Evolutionary conservation across 345 rosid species (phyloP), one percentile per base, ranked within the genome.

Genomic region (Cardamine occulta): DNA sequence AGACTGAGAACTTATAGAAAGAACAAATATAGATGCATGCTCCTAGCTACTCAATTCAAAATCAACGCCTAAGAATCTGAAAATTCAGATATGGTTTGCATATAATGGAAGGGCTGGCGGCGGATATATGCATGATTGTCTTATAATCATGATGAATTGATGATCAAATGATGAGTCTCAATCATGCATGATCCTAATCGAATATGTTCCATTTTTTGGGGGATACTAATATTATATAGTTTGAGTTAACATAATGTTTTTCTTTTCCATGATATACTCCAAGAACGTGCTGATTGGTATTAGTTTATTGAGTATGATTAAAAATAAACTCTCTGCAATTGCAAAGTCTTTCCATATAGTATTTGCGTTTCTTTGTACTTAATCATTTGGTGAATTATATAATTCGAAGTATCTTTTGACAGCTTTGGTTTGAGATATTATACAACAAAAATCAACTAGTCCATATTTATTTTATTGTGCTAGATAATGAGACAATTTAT

Each of bases 141-240:
- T 63, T 63, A 34, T 45, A 76, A 63, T 76, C 53, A 76, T 76
- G 32, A 61, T 56, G 55, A 68, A 66, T 19, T 23, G 62, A 70
- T 76, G 51, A 69, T 76, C 59, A 77, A 70, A 70, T 77, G 80
- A 77, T 77, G 67, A 62, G 61, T 70, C 76, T 63, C 66, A 64
- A 77, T 77, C 66, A 77, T 77, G 72, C 80, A 77, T 71, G 66
- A 77, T 77, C 71, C 44, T 64, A 77, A 56, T 64, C 80, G 80
- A 77, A 77, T 77, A 77, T 77, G 72, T 70, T 70, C 80, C 80
- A 70, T 77, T 55, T 77, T 70, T 24, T 45, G 8, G 61, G 40
- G 53, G 59, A 28, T 64, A 18, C 26, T 64, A 64, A 24, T 70
- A 54, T 55, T 45, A 55, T 77, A 70, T 70, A 63, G 63, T 31